phyloP scores from a whole-genome alignment of 1,284 basidiomycete species.

The Cerrena zonata region DNA sequence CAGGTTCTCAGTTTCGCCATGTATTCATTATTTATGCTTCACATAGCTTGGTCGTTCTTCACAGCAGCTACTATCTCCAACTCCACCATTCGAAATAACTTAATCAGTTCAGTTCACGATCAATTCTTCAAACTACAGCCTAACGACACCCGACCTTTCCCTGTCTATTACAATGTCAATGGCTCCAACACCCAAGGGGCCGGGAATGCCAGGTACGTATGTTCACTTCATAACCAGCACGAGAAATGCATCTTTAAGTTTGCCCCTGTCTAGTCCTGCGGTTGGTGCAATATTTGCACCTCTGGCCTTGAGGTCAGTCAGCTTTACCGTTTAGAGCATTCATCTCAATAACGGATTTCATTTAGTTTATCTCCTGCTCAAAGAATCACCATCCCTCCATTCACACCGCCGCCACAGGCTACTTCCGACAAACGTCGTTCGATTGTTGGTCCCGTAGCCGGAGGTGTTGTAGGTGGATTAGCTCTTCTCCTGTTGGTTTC shows the following conservation, averaged over 20 bases:
- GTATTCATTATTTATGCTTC: not conserved
- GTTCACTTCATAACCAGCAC: too few species aligned
- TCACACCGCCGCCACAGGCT: too few species aligned
- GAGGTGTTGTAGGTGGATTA: conserved; percentile 4
- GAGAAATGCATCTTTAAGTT: too few species aligned
- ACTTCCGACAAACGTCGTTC: not conserved
- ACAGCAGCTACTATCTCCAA: not conserved
- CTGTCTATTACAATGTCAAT: not conserved
- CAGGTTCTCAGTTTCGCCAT: not conserved
- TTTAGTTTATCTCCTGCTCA: too few species aligned
- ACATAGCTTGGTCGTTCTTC: conserved; percentile 1
- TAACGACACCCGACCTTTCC: not conserved
- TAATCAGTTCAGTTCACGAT: conserved; percentile 1
- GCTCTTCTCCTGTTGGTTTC: not conserved
- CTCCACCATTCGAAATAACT: not conserved
- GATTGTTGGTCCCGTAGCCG: conserved; percentile 2
- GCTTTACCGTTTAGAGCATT: too few species aligned
- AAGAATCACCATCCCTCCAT: too few species aligned
- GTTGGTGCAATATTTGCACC: conserved; percentile 19
- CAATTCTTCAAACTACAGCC: not conserved
- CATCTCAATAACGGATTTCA: too few species aligned
- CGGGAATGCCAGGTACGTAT: not conserved
- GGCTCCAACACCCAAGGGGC: not conserved
- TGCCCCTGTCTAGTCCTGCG: too few species aligned
- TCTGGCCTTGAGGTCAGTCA: conserved; percentile 21